Base-by-base conservation (phyloP, 352 stramenopile species). In the Globisporangium nagaii region DNA sequence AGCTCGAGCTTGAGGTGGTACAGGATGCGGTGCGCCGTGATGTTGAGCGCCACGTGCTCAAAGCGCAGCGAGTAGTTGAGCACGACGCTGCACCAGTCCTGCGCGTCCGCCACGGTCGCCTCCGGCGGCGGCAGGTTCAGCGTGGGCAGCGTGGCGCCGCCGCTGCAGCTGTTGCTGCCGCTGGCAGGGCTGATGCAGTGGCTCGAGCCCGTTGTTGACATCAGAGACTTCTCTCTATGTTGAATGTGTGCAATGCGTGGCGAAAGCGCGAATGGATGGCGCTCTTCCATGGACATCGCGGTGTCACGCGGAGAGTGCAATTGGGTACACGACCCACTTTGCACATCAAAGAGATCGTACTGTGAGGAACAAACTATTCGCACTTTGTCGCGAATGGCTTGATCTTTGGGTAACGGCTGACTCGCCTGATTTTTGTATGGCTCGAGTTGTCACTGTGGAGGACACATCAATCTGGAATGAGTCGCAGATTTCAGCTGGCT, bases 1-100 rank as follows among this genome's bases (percentile, higher is more conserved):
- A 86, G 47, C 43, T 79, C 68, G 17, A 71, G 47, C 34, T 76
- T 56, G 31, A 85, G 62, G 20, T 78, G 65, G 42, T 79, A 83
- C 15, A 81, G 53, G 15, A 81, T 49, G 19, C 67, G 69, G 52
- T 83, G 63, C 6, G 72, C 72, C 43, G 56, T 51, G 42, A 75
- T 83, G 43, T 82, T 68, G 24, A 81, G 59, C 2, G 72, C 66
- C 1, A 63, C 73, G 39, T 81, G 75, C 34, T 83, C 70, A 3
- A 83, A 34, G 22, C 53, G 69, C 20, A 86, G 44, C 17, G 54
- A 66, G 48, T 81, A 70, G 22, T 61, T 62, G 19, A 70, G 51
- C 45, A 79, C 68, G 24, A 71, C 42, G 52, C 70, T 78, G 17
- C 60, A 69, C 75, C 75, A 86, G 6, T 62, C 50, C 46, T 79